Base-by-base conservation (phyloP, 208 protist species). In the Acanthamoeba rhysodes region DNA sequence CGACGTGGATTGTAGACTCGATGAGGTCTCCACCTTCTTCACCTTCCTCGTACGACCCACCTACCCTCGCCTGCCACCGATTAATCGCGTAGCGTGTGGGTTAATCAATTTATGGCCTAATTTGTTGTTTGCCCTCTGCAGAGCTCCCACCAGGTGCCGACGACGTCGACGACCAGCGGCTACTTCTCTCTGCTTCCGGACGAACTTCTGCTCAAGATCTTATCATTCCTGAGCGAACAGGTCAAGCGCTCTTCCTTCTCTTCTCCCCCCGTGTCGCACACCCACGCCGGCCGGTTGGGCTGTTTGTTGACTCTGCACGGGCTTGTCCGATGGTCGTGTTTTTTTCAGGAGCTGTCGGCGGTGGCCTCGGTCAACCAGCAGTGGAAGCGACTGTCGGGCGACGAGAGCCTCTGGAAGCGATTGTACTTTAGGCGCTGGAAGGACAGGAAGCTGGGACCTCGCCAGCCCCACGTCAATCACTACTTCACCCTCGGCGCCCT, bases 301-400 rank as follows among this genome's bases (percentile, higher is more conserved):
- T 29, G 22, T 1, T 62, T 62, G 55, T 62, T 12, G 55, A 62
- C 55, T 62, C 55, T 4, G 4, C 1, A 41, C 37, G 37, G 53
- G 14, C 53, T 57, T 20, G 53, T 57, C 16, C 53, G 53, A 20
- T 57, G 29, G 66, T 74, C 24, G 66, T 37, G n/a, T n/a, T n/a
- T 9, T 29, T 72, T 72, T 10, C 70, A 78, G 70, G 80, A 88
- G 50, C 80, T 88, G 24, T 88, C 80, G 29, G 80, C 53, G 48
- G 80, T 88, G 29, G 53, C 80, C 8, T 64, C 53, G 24, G 80
- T 88, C 80, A 88, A 88, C 12, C 80, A 64, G 29, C 80, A 88
- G 80, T 88, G 80, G 80, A 88, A 88, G 53, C 80, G 80, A 88
- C 80, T 88, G n/a, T 88, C 80, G 12, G 80, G 37, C 7, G 80